These are phyloP conservation scores for Fusarium tricinctum DNA, from an alignment of 2,329 filamentous ascomycete species.

Conservation along the genomic window DNA sequence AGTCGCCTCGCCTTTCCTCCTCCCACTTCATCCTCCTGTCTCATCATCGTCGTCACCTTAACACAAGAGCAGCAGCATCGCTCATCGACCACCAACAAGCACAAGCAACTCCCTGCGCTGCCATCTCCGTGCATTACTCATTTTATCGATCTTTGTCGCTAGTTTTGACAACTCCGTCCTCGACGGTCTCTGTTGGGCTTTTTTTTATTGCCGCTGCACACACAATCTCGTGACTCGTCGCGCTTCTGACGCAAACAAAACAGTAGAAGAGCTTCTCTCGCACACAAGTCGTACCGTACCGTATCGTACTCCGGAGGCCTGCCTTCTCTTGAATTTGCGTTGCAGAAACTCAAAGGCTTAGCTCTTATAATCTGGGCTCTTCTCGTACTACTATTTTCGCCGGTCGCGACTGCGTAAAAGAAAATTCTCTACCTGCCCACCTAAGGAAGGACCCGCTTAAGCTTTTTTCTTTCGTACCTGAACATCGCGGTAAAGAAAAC, in stretches of 20 bases:
- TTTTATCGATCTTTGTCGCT: conserved; percentile 26
- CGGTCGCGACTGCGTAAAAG: conserved; percentile 50
- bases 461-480: conserved; percentile 45
- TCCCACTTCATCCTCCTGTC: conserved; percentile 28
- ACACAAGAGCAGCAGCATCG: conserved; percentile 29
- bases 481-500: conserved; percentile 37
- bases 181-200: conserved; percentile 35
- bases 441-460: conserved; percentile 33
- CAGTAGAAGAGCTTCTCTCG: conserved; percentile 50
- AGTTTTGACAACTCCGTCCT: conserved; percentile 36
- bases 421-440: conserved; percentile 26
- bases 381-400: conserved; percentile 44
- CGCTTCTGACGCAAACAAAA: conserved; percentile 44
- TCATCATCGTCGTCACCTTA: conserved; percentile 43
- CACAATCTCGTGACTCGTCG: conserved; percentile 48
- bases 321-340: conserved; percentile 46
- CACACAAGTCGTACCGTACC: conserved; percentile 46
- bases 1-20: conserved; percentile 30
- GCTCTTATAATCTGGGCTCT: conserved; percentile 18
- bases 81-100: conserved; percentile 32
- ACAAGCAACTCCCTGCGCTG: conserved; percentile 21
- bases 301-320: conserved; percentile 48
- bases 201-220: conserved; percentile 33
- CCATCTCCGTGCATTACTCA: conserved; percentile 27
- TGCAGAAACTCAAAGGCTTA: conserved; percentile 28